Evolutionary conservation across 1,284 basidiomycete species (phyloP).

Genomic region (Moniliella sp.): DNA sequence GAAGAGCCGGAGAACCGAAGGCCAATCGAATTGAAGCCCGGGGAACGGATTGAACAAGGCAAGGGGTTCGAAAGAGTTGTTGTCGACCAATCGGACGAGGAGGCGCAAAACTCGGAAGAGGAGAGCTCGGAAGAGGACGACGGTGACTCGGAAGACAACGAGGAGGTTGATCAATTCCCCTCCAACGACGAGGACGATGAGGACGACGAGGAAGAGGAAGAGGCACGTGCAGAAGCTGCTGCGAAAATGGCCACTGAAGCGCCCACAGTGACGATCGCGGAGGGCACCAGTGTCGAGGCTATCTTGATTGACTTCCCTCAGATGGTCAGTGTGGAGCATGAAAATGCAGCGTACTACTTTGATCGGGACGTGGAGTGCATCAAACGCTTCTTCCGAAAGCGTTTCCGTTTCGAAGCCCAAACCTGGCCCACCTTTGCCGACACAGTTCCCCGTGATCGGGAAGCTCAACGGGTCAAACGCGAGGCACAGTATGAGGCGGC

Average conservation of each 20-base stretch:
- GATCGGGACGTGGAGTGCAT: slow-evolving; percentile 94
- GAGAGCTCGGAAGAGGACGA: background rate
- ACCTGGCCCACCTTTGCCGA: slow-evolving; percentile 46
- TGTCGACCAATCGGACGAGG: slow-evolving; percentile 2
- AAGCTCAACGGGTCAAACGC: slow-evolving; percentile 8
- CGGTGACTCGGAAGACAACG: too few relatives aligned
- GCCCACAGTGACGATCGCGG: slow-evolving; percentile 58
- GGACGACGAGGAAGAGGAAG: slow-evolving; percentile 5
- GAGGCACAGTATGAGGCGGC: slow-evolving; percentile 38
- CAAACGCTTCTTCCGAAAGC: slow-evolving; percentile 67
- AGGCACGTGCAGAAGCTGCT: slow-evolving; percentile 37
- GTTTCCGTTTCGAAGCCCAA: slow-evolving; percentile 76
- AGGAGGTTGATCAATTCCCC: too few relatives aligned
- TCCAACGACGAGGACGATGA: slow-evolving; percentile 6
- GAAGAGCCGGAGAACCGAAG: too few relatives aligned
- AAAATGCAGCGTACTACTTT: slow-evolving; percentile 96
- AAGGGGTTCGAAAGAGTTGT: slow-evolving; percentile 22
- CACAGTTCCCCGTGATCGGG: slow-evolving; percentile 8
- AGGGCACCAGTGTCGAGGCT: slow-evolving; percentile 51
- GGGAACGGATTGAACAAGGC: slow-evolving; percentile 14
- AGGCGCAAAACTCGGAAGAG: background rate
- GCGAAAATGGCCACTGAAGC: slow-evolving; percentile 52
- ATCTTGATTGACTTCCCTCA: slow-evolving; percentile 96
- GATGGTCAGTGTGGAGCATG: slow-evolving; percentile 91
- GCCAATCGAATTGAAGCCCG: too few relatives aligned